Base-by-base conservation (phyloP, 2,329 filamentous ascomycete species). In the Byssothecium circinans region DNA sequence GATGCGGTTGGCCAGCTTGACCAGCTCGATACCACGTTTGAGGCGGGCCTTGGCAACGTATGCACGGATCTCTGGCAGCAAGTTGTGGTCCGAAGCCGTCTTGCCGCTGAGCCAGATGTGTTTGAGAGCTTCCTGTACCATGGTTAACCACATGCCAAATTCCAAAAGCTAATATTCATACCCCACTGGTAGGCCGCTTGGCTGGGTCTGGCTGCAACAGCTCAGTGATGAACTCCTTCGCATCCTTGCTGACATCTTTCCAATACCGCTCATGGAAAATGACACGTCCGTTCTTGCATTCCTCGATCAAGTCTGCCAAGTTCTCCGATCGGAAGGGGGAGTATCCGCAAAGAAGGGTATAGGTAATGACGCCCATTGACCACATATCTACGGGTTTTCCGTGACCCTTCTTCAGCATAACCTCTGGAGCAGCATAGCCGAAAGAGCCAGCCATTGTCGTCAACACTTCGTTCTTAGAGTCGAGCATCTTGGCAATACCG, bases 351-450 rank as follows among this genome's bases (percentile, higher is more conserved):
- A 99, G 87, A 22, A 99, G 81, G 14, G 94, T 99, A 75, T 99
- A 99, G 34, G 94, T 97, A 65, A 99, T 99, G 65, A 99, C 94
- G 53, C 94, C 94, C 74, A 99, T 82, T 2, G 94, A 97, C 94
- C 94, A 99, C 89, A 99, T 96, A 69, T 99, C 94, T 27, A 97
- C 94, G 4, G 94, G 90, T 74, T 97, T 99, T 69, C 94, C 94
- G 70, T 99, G 95, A 17, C 94, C 94, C 67, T 89, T 86, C 79
- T 96, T 96, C 56, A 96, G 80, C 94, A 99, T 99, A 50, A 99
- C 91, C 72, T 99, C 94, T 8, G 94, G 94, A 1, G 94, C 94
- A 17, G 94, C 94, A 66, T 99, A 99, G 45, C 94, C 94, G 68
- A 99, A 97, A 0, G 94, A 97, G 35, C 94, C 94, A 35, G 94